Conservation (phyloP, 1,139 yeast species). For the Pichia cactophila region DNA sequence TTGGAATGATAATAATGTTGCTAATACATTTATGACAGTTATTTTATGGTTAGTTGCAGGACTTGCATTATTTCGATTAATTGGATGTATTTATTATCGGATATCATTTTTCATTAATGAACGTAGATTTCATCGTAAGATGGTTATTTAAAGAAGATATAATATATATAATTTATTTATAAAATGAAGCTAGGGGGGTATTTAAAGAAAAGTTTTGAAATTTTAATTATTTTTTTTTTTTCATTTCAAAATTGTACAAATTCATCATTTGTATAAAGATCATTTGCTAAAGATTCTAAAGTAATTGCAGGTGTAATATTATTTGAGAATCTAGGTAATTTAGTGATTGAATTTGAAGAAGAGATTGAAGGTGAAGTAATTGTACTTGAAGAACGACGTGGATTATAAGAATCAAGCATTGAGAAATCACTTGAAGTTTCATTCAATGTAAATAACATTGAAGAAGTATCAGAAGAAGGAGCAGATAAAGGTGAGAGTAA, state of each 20-base stretch:
- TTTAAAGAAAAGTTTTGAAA: no score
- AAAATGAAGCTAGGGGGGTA: background rate
- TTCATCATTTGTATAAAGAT: background rate
- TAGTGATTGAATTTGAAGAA: background rate
- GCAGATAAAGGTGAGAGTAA: slow-evolving; percentile 3
- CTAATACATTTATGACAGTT: slow-evolving; percentile 54
- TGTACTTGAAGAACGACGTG: background rate
- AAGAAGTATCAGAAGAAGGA: slow-evolving; percentile 12
- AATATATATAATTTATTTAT: background rate
- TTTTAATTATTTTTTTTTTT: no score
- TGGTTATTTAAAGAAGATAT: background rate
- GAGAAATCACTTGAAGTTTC: slow-evolving; percentile 1
- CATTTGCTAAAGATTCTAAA: background rate
- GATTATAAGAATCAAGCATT: background rate
- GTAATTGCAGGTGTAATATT: background rate
- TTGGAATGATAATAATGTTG: slow-evolving; percentile 22
- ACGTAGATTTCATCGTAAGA: slow-evolving; percentile 14
- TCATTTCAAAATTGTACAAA: background rate
- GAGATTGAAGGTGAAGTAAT: background rate
- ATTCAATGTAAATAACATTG: slow-evolving; percentile 4
- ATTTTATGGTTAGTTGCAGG: slow-evolving; percentile 73
- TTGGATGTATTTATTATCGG: slow-evolving; percentile 46
- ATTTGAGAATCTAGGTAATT: background rate
- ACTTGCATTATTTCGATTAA: slow-evolving; percentile 60
- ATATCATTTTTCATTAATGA: slow-evolving; percentile 17